phyloP scores from a whole-genome alignment of 345 rosid genomes.

The Dovyalis caffra region DNA sequence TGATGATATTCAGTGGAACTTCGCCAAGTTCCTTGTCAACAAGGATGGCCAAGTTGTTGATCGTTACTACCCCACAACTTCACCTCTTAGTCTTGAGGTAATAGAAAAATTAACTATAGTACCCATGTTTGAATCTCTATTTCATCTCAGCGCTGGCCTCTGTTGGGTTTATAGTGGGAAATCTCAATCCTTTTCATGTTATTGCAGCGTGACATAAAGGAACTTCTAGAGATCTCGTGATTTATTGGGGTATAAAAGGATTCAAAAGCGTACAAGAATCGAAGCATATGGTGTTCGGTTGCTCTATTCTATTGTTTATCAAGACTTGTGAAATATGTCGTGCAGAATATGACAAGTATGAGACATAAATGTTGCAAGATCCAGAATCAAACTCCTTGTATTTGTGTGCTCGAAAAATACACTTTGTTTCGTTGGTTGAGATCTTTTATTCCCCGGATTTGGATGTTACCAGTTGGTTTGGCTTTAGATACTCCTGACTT shows the following conservation, averaged over 20 bases:
- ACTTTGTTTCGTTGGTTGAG: background rate
- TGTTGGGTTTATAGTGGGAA: background rate
- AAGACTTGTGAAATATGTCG: background rate
- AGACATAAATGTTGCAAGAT: background rate
- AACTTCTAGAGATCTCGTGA: constrained; percentile 39
- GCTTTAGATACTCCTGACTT: background rate
- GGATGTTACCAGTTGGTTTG: background rate
- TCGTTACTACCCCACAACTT: constrained; percentile 34
- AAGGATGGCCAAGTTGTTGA: constrained; percentile 30
- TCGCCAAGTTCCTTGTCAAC: constrained; percentile 30
- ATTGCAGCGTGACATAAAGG: constrained; percentile 58
- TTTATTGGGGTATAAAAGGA: background rate
- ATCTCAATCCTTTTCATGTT: constrained; percentile 1
- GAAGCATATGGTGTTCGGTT: background rate
- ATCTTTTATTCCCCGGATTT: background rate
- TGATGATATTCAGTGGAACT: constrained; percentile 39
- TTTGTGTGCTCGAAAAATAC: background rate
- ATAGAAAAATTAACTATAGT: background rate
- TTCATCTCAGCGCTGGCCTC: background rate
- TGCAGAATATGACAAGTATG: background rate
- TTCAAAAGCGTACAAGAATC: background rate
- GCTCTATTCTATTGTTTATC: background rate
- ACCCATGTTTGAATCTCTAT: background rate
- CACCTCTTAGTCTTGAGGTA: constrained; percentile 34
- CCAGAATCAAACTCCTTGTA: background rate